These are phyloP conservation scores for Oryza brachyantha DNA, from an alignment of 176 grass and related monocot species.

Conservation along the genomic window DNA sequence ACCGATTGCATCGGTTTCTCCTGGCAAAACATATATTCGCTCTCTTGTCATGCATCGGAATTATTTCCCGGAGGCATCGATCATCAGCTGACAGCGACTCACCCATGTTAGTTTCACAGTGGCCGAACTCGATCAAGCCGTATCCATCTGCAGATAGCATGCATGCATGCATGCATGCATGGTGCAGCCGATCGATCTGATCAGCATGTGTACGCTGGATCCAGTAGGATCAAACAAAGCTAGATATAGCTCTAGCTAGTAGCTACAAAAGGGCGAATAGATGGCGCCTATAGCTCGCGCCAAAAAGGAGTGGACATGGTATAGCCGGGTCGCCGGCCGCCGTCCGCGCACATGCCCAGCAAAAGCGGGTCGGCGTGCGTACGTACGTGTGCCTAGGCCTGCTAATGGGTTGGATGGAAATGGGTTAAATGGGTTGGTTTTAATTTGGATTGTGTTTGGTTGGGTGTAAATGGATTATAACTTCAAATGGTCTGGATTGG, in stretches of 20 bases:
- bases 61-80: too few relatives aligned
- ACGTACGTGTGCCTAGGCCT: too few relatives aligned
- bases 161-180: too few relatives aligned
- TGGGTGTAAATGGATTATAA: too few relatives aligned
- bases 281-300: conserved; percentile 1
- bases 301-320: conserved; percentile 38
- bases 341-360: conserved; percentile 19
- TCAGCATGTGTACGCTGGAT: not conserved
- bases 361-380: not conserved
- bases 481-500: too few relatives aligned
- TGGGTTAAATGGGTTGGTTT: too few relatives aligned
- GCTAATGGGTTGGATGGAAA: too few relatives aligned
- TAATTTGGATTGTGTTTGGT: too few relatives aligned
- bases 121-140: not conserved
- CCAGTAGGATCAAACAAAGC: conserved; percentile 41
- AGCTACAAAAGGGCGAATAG: not conserved
- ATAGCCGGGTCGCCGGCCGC: not conserved
- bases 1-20: not conserved
- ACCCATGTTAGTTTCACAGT: conserved; percentile 17
- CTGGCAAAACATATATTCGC: not conserved
- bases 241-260: not conserved
- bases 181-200: not conserved
- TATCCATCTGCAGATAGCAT: not conserved
- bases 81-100: conserved; percentile 8
- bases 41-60: not conserved